phyloP scores from a whole-genome alignment of 2,329 filamentous ascomycete species.

The Nakataea oryzae region DNA sequence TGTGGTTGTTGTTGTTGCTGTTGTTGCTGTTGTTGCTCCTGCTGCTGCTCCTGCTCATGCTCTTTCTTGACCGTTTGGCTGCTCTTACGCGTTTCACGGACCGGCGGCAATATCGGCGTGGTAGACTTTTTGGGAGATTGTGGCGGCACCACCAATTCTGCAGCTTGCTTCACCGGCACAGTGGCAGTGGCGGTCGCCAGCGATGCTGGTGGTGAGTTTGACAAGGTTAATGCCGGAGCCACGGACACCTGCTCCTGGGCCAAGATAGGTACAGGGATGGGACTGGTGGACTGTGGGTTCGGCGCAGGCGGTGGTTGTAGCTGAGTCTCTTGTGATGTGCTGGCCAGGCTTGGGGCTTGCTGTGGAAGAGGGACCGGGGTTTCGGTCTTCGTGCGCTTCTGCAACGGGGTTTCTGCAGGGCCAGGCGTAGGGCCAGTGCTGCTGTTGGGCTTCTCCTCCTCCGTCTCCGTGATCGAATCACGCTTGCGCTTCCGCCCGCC shows the following conservation, averaged over 20 bases:
- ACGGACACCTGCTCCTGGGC: constrained; percentile 17
- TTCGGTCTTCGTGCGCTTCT: constrained; percentile 25
- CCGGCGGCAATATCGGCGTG: constrained; percentile 22
- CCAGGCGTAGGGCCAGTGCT: constrained; percentile 6
- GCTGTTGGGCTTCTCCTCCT: constrained; percentile 16
- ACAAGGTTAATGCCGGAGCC: neutral
- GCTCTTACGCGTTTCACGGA: constrained; percentile 20
- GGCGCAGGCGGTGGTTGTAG: constrained; percentile 9
- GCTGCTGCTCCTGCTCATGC: neutral
- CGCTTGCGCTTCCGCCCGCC: constrained; percentile 22
- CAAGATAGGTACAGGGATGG: constrained; percentile 20
- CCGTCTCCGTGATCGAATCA: constrained; percentile 17
- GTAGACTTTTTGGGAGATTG: constrained; percentile 20
- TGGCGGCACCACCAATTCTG: constrained; percentile 17
- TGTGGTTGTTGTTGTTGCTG: constrained; percentile 12
- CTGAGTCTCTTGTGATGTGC: constrained; percentile 12
- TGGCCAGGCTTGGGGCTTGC: constrained; percentile 5
- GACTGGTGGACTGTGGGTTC: constrained; percentile 15
- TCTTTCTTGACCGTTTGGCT: constrained; percentile 14
- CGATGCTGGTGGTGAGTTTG: constrained; percentile 8
- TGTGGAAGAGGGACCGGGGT: constrained; percentile 25
- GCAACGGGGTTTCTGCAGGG: constrained; percentile 8
- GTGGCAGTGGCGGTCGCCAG: constrained; percentile 11
- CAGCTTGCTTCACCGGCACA: constrained; percentile 17
- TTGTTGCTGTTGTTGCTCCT: neutral